A percentile compares a stretch with the other conserved stretches of the same genome.
These are phyloP conservation scores for Podaxis mareebaensis DNA, from an alignment of 768 basidiomycete species.

Conservation along the genomic window DNA sequence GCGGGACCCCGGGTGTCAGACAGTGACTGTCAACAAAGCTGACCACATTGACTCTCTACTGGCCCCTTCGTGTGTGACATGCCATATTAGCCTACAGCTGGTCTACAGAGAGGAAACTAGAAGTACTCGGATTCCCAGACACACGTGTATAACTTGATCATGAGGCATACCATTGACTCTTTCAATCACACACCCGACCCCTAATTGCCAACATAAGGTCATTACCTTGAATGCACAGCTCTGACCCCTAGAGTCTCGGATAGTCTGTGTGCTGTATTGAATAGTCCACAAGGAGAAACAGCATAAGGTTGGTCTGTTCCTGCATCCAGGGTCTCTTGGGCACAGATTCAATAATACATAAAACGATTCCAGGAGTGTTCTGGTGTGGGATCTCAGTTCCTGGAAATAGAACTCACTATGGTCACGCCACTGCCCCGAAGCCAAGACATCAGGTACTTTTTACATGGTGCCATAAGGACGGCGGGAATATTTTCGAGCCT, in stretches of 20 bases:
- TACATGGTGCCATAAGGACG: too few relatives aligned
- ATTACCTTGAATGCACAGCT: conserved; percentile 65
- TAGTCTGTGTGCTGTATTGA: conserved; percentile 65
- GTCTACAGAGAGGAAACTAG: conserved; percentile 71
- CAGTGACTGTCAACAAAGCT: conserved; percentile 95
- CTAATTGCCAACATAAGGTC: conserved; percentile 72
- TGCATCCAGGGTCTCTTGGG: too few relatives aligned
- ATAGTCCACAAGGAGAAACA: too few relatives aligned
- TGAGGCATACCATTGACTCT: neutral
- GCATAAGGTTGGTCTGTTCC: too few relatives aligned
- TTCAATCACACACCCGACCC: conserved; percentile 83
- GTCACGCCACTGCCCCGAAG: too few relatives aligned
- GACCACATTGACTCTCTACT: conserved; percentile 88
- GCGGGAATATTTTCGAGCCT: too few relatives aligned
- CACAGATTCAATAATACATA: too few relatives aligned
- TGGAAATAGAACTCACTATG: too few relatives aligned
- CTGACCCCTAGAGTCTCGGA: conserved; percentile 69
- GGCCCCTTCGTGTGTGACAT: conserved; percentile 96
- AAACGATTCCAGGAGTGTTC: too few relatives aligned
- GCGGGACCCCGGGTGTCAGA: conserved; percentile 88
- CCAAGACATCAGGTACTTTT: too few relatives aligned
- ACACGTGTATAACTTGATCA: conserved; percentile 17
- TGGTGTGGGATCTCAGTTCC: too few relatives aligned
- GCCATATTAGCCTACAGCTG: conserved; percentile 82
- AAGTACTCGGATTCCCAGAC: conserved; percentile 91